Percentiles rank a stretch among this genome's conserved stretches.
Evolutionary conservation across 176 grass and related monocot genomes (phyloP).

Genomic region (Microstegium vimineum): DNA sequence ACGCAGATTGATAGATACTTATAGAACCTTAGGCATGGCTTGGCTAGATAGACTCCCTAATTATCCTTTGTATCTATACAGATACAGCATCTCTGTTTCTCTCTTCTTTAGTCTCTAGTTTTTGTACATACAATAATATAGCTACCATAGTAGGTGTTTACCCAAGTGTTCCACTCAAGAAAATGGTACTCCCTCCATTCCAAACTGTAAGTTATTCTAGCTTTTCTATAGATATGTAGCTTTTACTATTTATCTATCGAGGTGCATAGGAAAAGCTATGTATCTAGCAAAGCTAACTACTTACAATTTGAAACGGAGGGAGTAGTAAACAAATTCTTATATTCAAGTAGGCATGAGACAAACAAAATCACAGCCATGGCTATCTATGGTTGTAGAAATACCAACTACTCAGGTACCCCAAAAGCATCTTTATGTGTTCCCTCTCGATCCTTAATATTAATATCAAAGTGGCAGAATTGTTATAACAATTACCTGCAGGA

Average conservation of each 20-base stretch:
- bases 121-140: too few species aligned
- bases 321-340: neutral
- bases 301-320: neutral
- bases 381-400: neutral
- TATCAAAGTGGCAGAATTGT: conserved; percentile 21
- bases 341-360: neutral
- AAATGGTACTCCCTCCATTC: neutral
- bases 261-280: neutral
- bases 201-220: neutral
- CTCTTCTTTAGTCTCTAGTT: too few species aligned
- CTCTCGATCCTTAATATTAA: neutral
- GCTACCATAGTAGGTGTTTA: neutral
- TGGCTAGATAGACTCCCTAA: too few species aligned
- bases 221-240: neutral
- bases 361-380: conserved; percentile 9
- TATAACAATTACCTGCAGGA: conserved; percentile 68
- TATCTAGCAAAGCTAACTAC: neutral
- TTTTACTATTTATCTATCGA: neutral
- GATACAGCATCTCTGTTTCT: too few species aligned
- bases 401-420: neutral
- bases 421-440: neutral
- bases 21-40: too few species aligned
- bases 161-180: neutral
- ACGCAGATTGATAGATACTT: neutral
- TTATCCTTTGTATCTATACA: too few species aligned